phyloP scores from a whole-genome alignment of 2,329 filamentous ascomycete genomes.

The Drechmeria coniospora region DNA sequence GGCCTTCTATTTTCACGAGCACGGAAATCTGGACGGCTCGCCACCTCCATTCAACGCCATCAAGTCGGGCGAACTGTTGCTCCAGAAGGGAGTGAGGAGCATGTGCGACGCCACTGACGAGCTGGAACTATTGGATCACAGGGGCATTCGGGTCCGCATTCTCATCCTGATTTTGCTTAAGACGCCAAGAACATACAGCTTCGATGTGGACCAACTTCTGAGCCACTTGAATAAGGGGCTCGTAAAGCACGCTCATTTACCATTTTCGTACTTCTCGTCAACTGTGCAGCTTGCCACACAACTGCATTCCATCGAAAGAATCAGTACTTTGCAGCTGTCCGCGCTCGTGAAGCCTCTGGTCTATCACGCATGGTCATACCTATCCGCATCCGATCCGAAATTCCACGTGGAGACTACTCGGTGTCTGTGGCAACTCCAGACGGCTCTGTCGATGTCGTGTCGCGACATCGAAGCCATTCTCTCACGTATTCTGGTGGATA shows the following conservation, averaged over 20 bases:
- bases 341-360: conserved; percentile 54
- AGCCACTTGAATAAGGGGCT: conserved; percentile 35
- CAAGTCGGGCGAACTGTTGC: conserved; percentile 44
- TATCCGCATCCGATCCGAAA: conserved; percentile 73
- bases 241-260: conserved; percentile 18
- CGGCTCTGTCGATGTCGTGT: conserved; percentile 47
- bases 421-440: conserved; percentile 74
- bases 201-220: conserved; percentile 32
- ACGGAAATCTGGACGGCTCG: conserved; percentile 50
- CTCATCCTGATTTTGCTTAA: conserved; percentile 43
- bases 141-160: conserved; percentile 43
- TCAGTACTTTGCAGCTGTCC: conserved; percentile 36
- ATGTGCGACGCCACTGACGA: conserved; percentile 30
- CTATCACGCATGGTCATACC: conserved; percentile 58
- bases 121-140: conserved; percentile 25
- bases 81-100: conserved; percentile 42
- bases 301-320: conserved; percentile 37
- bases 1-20: conserved; percentile 53
- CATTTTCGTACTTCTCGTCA: conserved; percentile 42
- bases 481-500: conserved; percentile 47
- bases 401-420: conserved; percentile 89
- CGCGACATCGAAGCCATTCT: conserved; percentile 71
- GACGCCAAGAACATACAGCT: conserved; percentile 23
- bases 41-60: conserved; percentile 41
- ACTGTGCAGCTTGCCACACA: conserved; percentile 42